These are phyloP conservation scores for Didymella lethalis DNA, from an alignment of 2,329 filamentous ascomycete genomes.

Conservation along the genomic window DNA sequence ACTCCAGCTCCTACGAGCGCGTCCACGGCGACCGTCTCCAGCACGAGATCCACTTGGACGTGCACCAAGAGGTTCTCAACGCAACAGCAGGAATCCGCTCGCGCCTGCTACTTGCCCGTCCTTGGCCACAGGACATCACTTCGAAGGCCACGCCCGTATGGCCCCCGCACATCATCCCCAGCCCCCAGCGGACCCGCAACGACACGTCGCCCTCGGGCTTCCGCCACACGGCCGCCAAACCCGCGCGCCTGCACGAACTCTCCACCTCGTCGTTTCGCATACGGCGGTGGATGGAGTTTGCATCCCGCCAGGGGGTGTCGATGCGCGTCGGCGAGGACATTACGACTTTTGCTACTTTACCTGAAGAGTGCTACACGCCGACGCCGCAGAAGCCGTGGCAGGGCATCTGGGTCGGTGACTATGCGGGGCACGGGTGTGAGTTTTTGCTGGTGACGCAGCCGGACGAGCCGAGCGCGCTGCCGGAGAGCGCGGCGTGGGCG, in stretches of 20 bases:
- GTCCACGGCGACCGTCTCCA: slow-evolving; percentile 52
- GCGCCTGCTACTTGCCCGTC: slow-evolving; percentile 71
- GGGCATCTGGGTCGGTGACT: slow-evolving; percentile 93
- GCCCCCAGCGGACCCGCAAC: slow-evolving; percentile 64
- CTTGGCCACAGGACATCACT: slow-evolving; percentile 54
- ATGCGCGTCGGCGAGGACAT: slow-evolving; percentile 62
- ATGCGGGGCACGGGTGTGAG: slow-evolving; percentile 86
- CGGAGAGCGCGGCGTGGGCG: slow-evolving; percentile 43
- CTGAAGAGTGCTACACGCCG: slow-evolving; percentile 78
- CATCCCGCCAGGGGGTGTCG: slow-evolving; percentile 40
- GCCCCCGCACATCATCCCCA: slow-evolving; percentile 77
- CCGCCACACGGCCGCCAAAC: slow-evolving; percentile 57
- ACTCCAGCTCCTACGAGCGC: slow-evolving; percentile 40
- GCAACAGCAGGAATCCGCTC: slow-evolving; percentile 61
- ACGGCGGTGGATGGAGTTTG: slow-evolving; percentile 77
- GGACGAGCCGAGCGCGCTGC: slow-evolving; percentile 58
- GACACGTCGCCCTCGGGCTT: slow-evolving; percentile 54
- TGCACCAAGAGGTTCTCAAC: slow-evolving; percentile 32
- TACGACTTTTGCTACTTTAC: slow-evolving; percentile 75
- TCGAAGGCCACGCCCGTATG: slow-evolving; percentile 63
- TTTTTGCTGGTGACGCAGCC: slow-evolving; percentile 84
- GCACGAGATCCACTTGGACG: slow-evolving; percentile 61
- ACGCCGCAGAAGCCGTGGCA: slow-evolving; percentile 82
- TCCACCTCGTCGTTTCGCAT: slow-evolving; percentile 77
- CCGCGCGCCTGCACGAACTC: slow-evolving; percentile 64